A percentile compares a stretch with the other conserved stretches of the same genome.
These are phyloP conservation scores for Exophiala bonariae DNA, from an alignment of 2,329 filamentous ascomycete species.

Conservation along the genomic window DNA sequence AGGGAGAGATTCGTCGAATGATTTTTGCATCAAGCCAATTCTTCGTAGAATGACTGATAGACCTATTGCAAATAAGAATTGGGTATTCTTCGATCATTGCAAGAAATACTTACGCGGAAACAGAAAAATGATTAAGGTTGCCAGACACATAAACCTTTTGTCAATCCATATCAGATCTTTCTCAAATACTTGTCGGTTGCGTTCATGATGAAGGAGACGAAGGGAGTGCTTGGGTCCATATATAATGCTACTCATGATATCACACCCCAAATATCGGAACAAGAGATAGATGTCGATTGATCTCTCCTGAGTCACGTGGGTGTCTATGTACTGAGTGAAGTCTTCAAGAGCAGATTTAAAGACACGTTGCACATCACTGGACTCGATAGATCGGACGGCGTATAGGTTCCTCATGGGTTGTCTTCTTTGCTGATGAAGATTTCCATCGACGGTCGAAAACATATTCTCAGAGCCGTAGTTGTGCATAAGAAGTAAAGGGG, in stretches of 20 bases:
- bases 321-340: not conserved
- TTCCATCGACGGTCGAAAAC: not conserved
- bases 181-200: too few relatives aligned
- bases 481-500: not conserved
- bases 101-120: too few relatives aligned
- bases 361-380: not conserved
- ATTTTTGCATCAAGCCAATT: too few relatives aligned
- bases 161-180: too few relatives aligned
- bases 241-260: not conserved
- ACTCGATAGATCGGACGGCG: not conserved
- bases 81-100: too few relatives aligned
- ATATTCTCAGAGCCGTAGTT: not conserved
- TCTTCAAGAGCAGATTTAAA: not conserved
- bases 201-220: not conserved
- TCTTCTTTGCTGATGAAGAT: not conserved
- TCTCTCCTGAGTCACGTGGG: not conserved
- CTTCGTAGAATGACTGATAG: too few relatives aligned
- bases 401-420: not conserved
- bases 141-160: too few relatives aligned
- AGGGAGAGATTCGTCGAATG: too few relatives aligned
- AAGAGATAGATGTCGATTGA: not conserved
- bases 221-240: not conserved
- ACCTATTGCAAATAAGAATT: too few relatives aligned
- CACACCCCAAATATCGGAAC: not conserved
- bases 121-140: too few relatives aligned